Percentiles rank a stretch among this genome's conserved stretches.
Evolutionary conservation across 2,329 filamentous ascomycete genomes (phyloP).

Genomic region (Ophiocordyceps polyrhachis-furcata): DNA sequence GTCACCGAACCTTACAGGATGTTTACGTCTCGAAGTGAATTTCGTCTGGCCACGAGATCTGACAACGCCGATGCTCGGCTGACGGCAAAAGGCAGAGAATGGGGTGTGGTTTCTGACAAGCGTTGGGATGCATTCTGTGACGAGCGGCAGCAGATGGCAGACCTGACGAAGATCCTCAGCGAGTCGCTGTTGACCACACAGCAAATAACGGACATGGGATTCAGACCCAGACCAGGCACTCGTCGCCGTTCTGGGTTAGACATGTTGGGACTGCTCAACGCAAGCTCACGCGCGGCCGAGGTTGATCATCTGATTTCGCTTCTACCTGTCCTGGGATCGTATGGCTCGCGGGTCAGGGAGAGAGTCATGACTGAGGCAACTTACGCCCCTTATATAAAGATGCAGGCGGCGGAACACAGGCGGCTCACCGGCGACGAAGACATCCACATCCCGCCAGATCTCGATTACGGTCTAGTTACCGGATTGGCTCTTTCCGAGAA

Average conservation of each 20-base stretch:
- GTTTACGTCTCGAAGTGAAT: slow-evolving; percentile 94
- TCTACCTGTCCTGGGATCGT: slow-evolving; percentile 37
- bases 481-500: slow-evolving; percentile 70
- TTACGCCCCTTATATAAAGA: slow-evolving; percentile 72
- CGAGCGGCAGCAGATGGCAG: slow-evolving; percentile 46
- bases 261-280: slow-evolving; percentile 49
- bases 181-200: slow-evolving; percentile 37
- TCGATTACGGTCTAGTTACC: slow-evolving; percentile 57
- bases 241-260: slow-evolving; percentile 57
- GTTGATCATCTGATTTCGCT: slow-evolving; percentile 36
- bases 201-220: slow-evolving; percentile 52
- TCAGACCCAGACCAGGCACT: slow-evolving; percentile 48
- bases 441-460: slow-evolving; percentile 48
- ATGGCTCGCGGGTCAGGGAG: slow-evolving; percentile 37
- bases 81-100: slow-evolving; percentile 56
- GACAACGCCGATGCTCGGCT: slow-evolving; percentile 88
- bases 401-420: slow-evolving; percentile 47
- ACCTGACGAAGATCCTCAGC: slow-evolving; percentile 43
- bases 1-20: slow-evolving; percentile 95
- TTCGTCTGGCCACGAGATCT: slow-evolving; percentile 75
- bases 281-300: slow-evolving; percentile 17
- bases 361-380: slow-evolving; percentile 65
- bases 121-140: slow-evolving; percentile 57
- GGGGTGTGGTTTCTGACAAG: slow-evolving; percentile 59
- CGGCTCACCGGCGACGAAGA: slow-evolving; percentile 60